phyloP scores from a whole-genome alignment of 495 filamentous ascomycete species.

The Penicillium verhagenii region DNA sequence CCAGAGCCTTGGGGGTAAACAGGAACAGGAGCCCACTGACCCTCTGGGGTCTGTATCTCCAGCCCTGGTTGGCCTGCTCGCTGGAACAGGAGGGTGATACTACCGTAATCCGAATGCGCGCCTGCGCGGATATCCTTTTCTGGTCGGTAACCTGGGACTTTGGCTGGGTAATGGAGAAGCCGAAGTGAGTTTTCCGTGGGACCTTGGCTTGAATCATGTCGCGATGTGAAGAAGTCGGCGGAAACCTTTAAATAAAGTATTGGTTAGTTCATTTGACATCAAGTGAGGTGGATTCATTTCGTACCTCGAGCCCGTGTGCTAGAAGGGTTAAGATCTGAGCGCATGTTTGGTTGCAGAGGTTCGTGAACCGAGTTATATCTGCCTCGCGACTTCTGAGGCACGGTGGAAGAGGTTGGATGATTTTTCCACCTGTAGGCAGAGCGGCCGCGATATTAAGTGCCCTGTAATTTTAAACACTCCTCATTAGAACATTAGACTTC shows the following conservation, averaged over 20 bases:
- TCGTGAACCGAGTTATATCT: conserved; percentile 57
- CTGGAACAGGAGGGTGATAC: conserved; percentile 64
- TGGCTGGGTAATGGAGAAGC: conserved; percentile 64
- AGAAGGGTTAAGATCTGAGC: conserved; percentile 65
- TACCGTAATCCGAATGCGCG: conserved; percentile 58
- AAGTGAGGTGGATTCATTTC: too few species aligned
- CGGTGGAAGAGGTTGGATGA: conserved; percentile 68
- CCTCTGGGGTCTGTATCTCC: conserved; percentile 61
- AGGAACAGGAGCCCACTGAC: conserved; percentile 29
- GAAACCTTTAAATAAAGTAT: conserved; percentile 24
- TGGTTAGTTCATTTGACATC: too few species aligned
- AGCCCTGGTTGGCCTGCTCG: conserved; percentile 70
- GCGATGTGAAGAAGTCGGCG: conserved; percentile 61
- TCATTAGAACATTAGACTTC: too few species aligned
- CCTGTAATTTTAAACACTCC: conserved; percentile 36
- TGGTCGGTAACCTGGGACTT: conserved; percentile 25
- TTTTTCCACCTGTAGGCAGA: conserved; percentile 54
- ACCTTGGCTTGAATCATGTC: conserved; percentile 55
- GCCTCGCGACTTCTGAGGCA: conserved; percentile 50
- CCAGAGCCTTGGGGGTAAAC: too few species aligned
- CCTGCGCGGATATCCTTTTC: conserved; percentile 53
- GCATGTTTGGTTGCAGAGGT: conserved; percentile 64
- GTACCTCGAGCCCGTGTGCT: conserved; percentile 62
- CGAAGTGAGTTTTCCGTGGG: conserved; percentile 66
- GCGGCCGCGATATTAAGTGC: conserved; percentile 79